phyloP scores from a whole-genome alignment of 2,329 filamentous ascomycete genomes.

The Clonostachys solani region DNA sequence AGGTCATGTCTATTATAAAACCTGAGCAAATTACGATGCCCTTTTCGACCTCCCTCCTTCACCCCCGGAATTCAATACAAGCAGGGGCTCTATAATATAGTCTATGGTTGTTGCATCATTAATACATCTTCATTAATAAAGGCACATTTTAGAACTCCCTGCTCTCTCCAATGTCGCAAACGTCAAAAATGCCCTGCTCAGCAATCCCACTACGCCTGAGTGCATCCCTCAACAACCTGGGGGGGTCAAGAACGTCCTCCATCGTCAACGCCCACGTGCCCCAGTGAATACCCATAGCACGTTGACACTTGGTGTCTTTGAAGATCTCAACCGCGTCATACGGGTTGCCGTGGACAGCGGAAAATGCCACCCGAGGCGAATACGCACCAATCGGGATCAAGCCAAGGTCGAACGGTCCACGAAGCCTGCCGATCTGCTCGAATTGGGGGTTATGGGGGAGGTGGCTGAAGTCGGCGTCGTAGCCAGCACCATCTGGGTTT shows the following conservation, averaged over 20 bases:
- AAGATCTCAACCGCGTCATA: slow-evolving; percentile 82
- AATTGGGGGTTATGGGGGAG: slow-evolving; percentile 74
- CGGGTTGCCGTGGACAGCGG: slow-evolving; percentile 73
- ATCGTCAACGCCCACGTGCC: slow-evolving; percentile 76
- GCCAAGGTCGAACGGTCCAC: slow-evolving; percentile 80
- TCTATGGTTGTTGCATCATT: too few species aligned
- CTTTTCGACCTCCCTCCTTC: too few species aligned
- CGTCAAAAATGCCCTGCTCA: slow-evolving; percentile 68
- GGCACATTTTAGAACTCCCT: neutral
- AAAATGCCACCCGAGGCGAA: slow-evolving; percentile 64
- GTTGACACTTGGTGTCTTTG: slow-evolving; percentile 67
- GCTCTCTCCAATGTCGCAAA: slow-evolving; percentile 73
- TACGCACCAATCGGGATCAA: slow-evolving; percentile 87
- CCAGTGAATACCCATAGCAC: slow-evolving; percentile 83
- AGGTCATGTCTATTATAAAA: too few species aligned
- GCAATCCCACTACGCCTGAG: slow-evolving; percentile 57
- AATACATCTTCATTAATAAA: slow-evolving; percentile 56
- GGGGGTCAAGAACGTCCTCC: slow-evolving; percentile 78
- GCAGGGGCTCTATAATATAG: too few species aligned
- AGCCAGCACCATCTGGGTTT: slow-evolving; percentile 40
- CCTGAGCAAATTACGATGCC: too few species aligned
- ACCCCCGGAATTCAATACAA: too few species aligned
- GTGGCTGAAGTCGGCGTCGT: slow-evolving; percentile 56
- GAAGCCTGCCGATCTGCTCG: slow-evolving; percentile 66
- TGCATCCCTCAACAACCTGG: slow-evolving; percentile 62